These are phyloP conservation scores for Dittrichia graveolens DNA, from an alignment of 129 eudicot genomes.

Conservation along the genomic window DNA sequence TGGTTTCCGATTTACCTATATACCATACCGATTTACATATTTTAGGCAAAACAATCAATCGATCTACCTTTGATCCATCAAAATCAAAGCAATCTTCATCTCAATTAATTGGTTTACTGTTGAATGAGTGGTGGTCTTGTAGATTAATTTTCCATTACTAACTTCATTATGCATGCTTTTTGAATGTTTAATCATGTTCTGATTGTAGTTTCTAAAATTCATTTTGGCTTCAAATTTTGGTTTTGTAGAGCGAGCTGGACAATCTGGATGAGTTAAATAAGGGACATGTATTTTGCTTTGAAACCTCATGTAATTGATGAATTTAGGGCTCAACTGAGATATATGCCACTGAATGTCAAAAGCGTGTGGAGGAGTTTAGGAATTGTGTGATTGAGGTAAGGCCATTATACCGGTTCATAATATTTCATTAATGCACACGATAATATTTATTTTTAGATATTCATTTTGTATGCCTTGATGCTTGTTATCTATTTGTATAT, in stretches of 20 bases:
- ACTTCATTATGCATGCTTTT: too few species aligned
- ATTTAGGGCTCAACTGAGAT: slow-evolving; percentile 35
- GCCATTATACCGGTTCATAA: slow-evolving; percentile 3
- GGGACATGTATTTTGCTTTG: slow-evolving; percentile 36
- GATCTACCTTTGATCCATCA: too few species aligned
- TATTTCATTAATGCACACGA: neutral
- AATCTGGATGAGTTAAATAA: slow-evolving; percentile 47
- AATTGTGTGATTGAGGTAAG: slow-evolving; percentile 42
- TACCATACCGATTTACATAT: too few species aligned
- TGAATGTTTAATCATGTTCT: too few species aligned
- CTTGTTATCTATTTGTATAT: slow-evolving; percentile 8
- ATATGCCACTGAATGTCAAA: slow-evolving; percentile 31
- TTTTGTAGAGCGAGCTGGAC: slow-evolving; percentile 50
- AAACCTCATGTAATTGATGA: slow-evolving; percentile 46
- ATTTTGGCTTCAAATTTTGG: slow-evolving; percentile 40
- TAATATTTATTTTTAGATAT: too few species aligned
- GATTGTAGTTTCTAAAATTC: too few species aligned
- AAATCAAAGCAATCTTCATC: too few species aligned
- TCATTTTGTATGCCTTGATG: neutral
- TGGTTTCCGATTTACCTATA: too few species aligned
- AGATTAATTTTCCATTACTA: too few species aligned
- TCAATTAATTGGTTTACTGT: too few species aligned
- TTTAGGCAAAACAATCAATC: too few species aligned
- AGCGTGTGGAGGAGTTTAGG: slow-evolving; percentile 43
- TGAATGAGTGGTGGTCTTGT: too few species aligned